Percentiles rank a stretch among this genome's conserved stretches.
phyloP scores from a whole-genome alignment of 108 stramenopile genomes.

The Chaetoceros muelleri region DNA sequence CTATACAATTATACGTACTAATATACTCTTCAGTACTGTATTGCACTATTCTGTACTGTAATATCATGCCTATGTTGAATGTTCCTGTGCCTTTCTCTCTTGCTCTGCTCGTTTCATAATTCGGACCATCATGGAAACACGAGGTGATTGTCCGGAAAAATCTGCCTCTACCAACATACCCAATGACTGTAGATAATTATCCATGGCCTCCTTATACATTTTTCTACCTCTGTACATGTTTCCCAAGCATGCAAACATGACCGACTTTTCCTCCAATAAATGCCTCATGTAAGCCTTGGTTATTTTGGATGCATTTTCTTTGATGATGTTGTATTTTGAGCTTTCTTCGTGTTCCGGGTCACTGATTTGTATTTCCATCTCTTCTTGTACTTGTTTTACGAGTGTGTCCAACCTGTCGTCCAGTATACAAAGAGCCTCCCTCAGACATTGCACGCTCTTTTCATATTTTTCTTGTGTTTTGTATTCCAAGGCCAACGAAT shows the following conservation, averaged over 20 bases:
- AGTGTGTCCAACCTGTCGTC: not conserved
- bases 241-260: not conserved
- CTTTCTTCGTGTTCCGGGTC: not conserved
- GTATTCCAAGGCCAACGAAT: not conserved
- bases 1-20: no score
- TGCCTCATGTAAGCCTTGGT: not conserved
- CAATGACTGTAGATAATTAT: not conserved
- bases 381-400: not conserved
- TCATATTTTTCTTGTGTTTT: not conserved
- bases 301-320: not conserved
- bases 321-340: not conserved
- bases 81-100: not conserved
- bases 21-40: no score
- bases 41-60: no score
- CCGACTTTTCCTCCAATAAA: not conserved
- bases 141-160: not conserved
- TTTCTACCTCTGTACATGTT: not conserved
- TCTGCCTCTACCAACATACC: not conserved
- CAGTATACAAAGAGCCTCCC: not conserved
- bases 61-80: no score
- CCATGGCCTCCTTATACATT: not conserved
- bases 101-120: not conserved
- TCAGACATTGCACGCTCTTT: not conserved
- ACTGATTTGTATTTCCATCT: not conserved
- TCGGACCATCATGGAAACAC: not conserved